Conservation (phyloP, 2,329 filamentous ascomycete species). For the Dactylellina haptotyla region DNA sequence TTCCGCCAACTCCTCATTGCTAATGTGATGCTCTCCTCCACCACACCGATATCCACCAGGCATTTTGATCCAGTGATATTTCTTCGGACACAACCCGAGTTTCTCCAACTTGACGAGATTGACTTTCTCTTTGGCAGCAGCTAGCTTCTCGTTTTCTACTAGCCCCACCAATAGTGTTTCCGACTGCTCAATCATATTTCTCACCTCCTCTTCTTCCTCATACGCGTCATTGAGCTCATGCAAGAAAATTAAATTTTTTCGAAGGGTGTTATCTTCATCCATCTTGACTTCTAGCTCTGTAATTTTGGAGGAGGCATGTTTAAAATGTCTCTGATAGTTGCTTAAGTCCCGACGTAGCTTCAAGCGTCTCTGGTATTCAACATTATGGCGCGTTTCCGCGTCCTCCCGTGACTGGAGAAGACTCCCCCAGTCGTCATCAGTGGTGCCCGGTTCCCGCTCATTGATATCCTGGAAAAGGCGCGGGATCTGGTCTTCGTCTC, state of each 20-base stretch:
- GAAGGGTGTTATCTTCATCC: background rate
- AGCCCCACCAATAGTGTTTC: constrained; percentile 16
- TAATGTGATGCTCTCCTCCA: constrained; percentile 70
- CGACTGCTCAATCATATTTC: background rate
- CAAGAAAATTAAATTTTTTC: background rate
- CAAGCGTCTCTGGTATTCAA: constrained; percentile 64
- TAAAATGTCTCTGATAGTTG: constrained; percentile 56
- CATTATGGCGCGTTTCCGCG: background rate
- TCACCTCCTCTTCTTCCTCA: background rate
- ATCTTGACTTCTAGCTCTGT: background rate
- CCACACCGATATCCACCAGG: constrained; percentile 70
- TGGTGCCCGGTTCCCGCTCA: constrained; percentile 69
- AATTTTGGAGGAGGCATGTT: constrained; percentile 29
- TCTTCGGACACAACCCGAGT: constrained; percentile 69
- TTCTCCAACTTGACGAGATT: constrained; percentile 63
- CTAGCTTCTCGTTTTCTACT: constrained; percentile 57
- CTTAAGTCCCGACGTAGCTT: constrained; percentile 64
- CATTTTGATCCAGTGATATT: constrained; percentile 72
- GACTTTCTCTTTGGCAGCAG: constrained; percentile 55
- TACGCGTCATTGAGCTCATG: background rate
- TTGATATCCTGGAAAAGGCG: background rate
- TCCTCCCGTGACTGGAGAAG: background rate
- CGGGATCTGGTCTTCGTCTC: background rate
- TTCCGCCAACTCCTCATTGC: constrained; percentile 16
- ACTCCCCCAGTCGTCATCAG: constrained; percentile 68